These are phyloP conservation scores for Halophytophthora polymorphica DNA, from an alignment of 352 stramenopile genomes.

Conservation along the genomic window DNA sequence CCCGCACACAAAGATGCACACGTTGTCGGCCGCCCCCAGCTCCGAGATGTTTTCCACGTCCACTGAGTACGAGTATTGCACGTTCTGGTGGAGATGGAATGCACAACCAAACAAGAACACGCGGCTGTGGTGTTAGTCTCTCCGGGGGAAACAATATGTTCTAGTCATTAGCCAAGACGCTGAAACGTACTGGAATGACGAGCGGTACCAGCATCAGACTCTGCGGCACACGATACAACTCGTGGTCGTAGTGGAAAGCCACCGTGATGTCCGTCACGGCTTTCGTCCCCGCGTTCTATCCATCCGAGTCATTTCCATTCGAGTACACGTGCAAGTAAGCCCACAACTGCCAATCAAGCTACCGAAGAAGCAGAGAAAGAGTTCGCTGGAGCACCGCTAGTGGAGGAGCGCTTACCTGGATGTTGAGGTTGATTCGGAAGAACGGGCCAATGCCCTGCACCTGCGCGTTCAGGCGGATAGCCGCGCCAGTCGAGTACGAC, in stretches of 20 bases:
- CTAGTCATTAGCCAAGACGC: not conserved
- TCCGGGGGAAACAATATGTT: not conserved
- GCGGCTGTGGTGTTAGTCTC: not conserved
- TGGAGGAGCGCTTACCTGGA: slow-evolving; percentile 39
- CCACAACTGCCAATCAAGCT: not conserved
- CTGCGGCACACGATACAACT: slow-evolving; percentile 62
- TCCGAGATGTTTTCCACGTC: slow-evolving; percentile 76
- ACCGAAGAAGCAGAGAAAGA: not conserved
- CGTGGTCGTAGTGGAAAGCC: slow-evolving; percentile 78
- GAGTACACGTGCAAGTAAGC: not conserved
- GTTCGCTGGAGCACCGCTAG: not conserved
- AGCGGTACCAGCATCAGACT: slow-evolving; percentile 67
- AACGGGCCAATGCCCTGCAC: slow-evolving; percentile 77
- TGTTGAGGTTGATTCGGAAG: slow-evolving; percentile 82
- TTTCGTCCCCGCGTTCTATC: slow-evolving; percentile 62
- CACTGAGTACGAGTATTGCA: slow-evolving; percentile 65
- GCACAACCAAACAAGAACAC: not conserved
- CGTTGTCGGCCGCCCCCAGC: slow-evolving; percentile 59
- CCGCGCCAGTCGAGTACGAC: slow-evolving; percentile 62
- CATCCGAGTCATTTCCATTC: not conserved
- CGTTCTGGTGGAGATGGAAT: slow-evolving; percentile 37
- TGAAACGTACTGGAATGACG: slow-evolving; percentile 56
- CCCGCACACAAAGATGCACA: slow-evolving; percentile 81
- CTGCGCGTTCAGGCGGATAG: slow-evolving; percentile 80
- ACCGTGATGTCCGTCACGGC: slow-evolving; percentile 64